Conservation (phyloP, 176 grass and related monocot genomes). For the Poa annua region DNA sequence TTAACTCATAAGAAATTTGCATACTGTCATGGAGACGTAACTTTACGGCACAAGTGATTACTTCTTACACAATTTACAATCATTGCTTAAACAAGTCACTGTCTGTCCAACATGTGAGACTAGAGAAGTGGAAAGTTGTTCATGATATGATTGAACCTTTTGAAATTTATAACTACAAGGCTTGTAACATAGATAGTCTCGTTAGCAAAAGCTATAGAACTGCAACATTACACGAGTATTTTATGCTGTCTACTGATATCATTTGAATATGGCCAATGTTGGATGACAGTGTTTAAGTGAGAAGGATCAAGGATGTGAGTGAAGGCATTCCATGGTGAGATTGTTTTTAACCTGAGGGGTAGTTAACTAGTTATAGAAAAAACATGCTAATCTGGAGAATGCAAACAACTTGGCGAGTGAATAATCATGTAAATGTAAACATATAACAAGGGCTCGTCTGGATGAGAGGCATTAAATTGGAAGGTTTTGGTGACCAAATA, state of each 20-base stretch:
- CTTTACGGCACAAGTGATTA: neutral
- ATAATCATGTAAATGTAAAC: slow-evolving; percentile 31
- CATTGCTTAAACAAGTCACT: neutral
- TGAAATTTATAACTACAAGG: slow-evolving; percentile 9
- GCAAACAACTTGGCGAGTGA: slow-evolving; percentile 16
- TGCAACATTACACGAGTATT: neutral
- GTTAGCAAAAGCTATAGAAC: neutral
- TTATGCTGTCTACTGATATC: neutral
- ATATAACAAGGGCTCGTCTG: neutral
- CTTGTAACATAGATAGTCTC: slow-evolving; percentile 12
- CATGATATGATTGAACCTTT: neutral
- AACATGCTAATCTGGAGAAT: slow-evolving; percentile 36
- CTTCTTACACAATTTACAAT: slow-evolving; percentile 2
- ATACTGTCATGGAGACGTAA: neutral
- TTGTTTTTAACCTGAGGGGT: neutral
- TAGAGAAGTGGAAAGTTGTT: slow-evolving; percentile 29
- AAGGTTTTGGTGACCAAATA: slow-evolving; percentile 24
- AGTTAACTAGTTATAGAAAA: slow-evolving; percentile 20
- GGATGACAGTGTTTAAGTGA: slow-evolving; percentile 8
- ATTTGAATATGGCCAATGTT: neutral
- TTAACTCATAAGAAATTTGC: neutral
- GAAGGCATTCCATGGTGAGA: neutral
- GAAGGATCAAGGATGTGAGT: slow-evolving; percentile 25
- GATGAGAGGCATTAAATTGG: neutral
- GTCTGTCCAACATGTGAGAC: neutral